These are phyloP conservation scores for Pholiota adiposa DNA, from an alignment of 1,284 basidiomycete species.

Conservation along the genomic window DNA sequence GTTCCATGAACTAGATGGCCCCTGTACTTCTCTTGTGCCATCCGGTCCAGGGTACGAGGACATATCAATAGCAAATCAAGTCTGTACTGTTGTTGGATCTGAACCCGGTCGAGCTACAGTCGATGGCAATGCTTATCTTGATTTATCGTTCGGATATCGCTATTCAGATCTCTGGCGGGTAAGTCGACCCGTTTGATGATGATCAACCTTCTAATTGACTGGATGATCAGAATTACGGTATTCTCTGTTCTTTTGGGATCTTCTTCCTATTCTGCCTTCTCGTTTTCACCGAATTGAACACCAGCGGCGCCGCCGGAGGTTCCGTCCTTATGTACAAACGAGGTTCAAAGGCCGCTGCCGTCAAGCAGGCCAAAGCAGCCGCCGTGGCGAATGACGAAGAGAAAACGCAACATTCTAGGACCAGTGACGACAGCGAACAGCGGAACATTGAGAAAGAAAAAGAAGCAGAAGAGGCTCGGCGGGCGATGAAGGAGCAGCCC, in stretches of 20 bases:
- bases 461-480: slow-evolving; percentile 24
- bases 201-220: neutral
- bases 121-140: slow-evolving; percentile 57
- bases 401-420: slow-evolving; percentile 17
- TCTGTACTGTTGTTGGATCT: slow-evolving; percentile 63
- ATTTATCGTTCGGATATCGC: slow-evolving; percentile 64
- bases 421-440: neutral
- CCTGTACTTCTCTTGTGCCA: slow-evolving; percentile 50
- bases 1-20: slow-evolving; percentile 50
- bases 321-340: slow-evolving; percentile 41
- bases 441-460: slow-evolving; percentile 17
- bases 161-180: slow-evolving; percentile 72
- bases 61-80: slow-evolving; percentile 56
- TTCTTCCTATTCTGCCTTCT: slow-evolving; percentile 53
- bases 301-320: slow-evolving; percentile 32
- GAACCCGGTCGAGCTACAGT: slow-evolving; percentile 50
- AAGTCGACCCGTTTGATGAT: slow-evolving; percentile 33
- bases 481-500: slow-evolving; percentile 30
- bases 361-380: slow-evolving; percentile 27
- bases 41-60: slow-evolving; percentile 55
- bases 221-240: slow-evolving; percentile 49
- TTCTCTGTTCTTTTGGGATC: slow-evolving; percentile 55
- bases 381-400: slow-evolving; percentile 35
- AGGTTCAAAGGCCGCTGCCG: slow-evolving; percentile 30
- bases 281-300: slow-evolving; percentile 51